phyloP scores from a whole-genome alignment of 371 early-diverging fungal species.

The Mucor saturninus region DNA sequence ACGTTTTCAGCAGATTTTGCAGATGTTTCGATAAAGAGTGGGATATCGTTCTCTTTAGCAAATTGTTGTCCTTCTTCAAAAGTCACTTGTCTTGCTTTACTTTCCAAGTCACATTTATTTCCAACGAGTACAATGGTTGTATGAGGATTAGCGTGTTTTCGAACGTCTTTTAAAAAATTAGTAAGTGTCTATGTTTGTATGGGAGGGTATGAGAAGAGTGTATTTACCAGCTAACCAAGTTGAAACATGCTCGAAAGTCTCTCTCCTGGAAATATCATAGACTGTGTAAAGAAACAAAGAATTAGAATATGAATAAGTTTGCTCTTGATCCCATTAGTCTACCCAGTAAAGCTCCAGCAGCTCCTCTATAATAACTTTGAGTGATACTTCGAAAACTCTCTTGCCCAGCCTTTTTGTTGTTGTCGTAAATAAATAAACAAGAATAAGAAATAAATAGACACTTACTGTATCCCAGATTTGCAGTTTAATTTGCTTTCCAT shows the following conservation, averaged over 20 bases:
- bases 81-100: slow-evolving; percentile 77
- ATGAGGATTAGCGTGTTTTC: slow-evolving; percentile 88
- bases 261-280: slow-evolving; percentile 82
- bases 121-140: slow-evolving; percentile 93
- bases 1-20: slow-evolving; percentile 95
- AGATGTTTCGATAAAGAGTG: slow-evolving; percentile 90
- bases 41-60: slow-evolving; percentile 83
- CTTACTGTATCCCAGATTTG: slow-evolving; percentile 99
- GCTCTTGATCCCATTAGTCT: slow-evolving; percentile 2
- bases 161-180: slow-evolving; percentile 55
- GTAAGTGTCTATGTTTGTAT: background rate
- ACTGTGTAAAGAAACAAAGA: background rate
- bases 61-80: slow-evolving; percentile 89
- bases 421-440: slow-evolving; percentile 1
- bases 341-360: slow-evolving; percentile 91
- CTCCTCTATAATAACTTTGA: slow-evolving; percentile 97
- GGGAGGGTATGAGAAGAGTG: background rate
- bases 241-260: slow-evolving; percentile 90
- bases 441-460: background rate
- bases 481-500: slow-evolving; percentile 87
- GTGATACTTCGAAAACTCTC: slow-evolving; percentile 96
- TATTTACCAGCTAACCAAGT: slow-evolving; percentile 88
- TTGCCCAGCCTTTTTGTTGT: slow-evolving; percentile 78
- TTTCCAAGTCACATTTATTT: slow-evolving; percentile 90
- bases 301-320: background rate